A percentile compares a stretch with the other conserved stretches of the same genome.
phyloP scores from a whole-genome alignment of 768 basidiomycete genomes.

The Termitomyces sp. region DNA sequence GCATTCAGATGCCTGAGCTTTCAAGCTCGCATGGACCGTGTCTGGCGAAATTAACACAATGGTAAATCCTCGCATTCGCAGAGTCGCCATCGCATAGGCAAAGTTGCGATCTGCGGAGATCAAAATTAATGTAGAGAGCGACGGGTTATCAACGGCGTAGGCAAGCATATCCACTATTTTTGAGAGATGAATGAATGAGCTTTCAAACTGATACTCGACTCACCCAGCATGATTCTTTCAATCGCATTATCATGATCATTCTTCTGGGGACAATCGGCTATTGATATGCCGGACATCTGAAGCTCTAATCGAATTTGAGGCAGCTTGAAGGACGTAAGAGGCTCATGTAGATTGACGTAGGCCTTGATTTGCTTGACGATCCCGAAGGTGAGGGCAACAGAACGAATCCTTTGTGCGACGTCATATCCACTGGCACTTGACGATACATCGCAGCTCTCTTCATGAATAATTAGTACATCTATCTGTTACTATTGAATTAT shows the following conservation, averaged over 20 bases:
- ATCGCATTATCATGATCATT: slow-evolving; percentile 30
- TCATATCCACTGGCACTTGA: slow-evolving; percentile 36
- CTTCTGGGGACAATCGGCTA: slow-evolving; percentile 29
- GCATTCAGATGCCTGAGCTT: slow-evolving; percentile 48
- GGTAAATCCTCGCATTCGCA: slow-evolving; percentile 48
- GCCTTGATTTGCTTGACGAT: slow-evolving; percentile 48
- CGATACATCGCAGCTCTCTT: slow-evolving; percentile 40
- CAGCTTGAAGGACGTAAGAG: slow-evolving; percentile 23
- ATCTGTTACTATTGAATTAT: too few species aligned
- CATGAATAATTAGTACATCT: neutral
- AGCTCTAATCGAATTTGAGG: slow-evolving; percentile 37
- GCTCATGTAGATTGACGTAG: slow-evolving; percentile 43
- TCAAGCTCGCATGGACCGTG: slow-evolving; percentile 38
- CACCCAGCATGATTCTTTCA: slow-evolving; percentile 45
- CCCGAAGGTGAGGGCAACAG: slow-evolving; percentile 44
- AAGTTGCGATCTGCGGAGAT: slow-evolving; percentile 66
- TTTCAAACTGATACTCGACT: slow-evolving; percentile 19
- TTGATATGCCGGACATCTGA: slow-evolving; percentile 41
- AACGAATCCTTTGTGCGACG: slow-evolving; percentile 40
- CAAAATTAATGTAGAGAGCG: slow-evolving; percentile 50
- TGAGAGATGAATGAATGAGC: neutral
- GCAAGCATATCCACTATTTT: slow-evolving; percentile 60
- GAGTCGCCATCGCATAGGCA: slow-evolving; percentile 52
- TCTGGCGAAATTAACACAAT: slow-evolving; percentile 45
- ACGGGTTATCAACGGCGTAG: slow-evolving; percentile 52